Conservation (phyloP, 345 rosid species). For the Durio zibethinus region DNA sequence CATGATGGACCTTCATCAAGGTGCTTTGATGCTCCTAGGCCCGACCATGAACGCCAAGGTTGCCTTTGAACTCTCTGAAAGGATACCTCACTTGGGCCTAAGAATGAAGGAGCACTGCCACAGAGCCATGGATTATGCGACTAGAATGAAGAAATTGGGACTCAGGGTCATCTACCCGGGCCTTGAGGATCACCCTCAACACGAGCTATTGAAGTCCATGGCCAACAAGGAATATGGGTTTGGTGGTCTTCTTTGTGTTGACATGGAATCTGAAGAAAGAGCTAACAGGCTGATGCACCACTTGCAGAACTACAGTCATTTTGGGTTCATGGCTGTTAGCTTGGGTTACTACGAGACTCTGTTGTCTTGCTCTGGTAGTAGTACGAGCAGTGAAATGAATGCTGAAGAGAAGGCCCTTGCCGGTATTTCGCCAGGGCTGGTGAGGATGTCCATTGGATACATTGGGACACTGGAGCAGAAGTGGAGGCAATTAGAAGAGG, state of each 20-base stretch:
- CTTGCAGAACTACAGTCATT: conserved; percentile 69
- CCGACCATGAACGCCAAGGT: conserved; percentile 98
- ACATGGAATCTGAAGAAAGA: conserved; percentile 83
- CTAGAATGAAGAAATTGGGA: conserved; percentile 66
- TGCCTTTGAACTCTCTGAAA: conserved; percentile 80
- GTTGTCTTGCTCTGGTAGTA: conserved; percentile 91
- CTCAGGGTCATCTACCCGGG: conserved; percentile 85
- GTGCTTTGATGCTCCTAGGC: conserved; percentile 78
- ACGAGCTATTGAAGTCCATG: conserved; percentile 51
- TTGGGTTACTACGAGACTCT: conserved; percentile 90
- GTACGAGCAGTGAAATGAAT: conserved; percentile 85
- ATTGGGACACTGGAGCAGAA: conserved; percentile 82
- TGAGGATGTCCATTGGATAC: conserved; percentile 87
- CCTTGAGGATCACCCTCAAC: conserved; percentile 75
- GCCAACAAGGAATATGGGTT: conserved; percentile 73
- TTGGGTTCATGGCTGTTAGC: conserved; percentile 98
- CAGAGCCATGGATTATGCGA: conserved; percentile 67
- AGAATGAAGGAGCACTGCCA: conserved; percentile 87
- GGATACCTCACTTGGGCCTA: conserved; percentile 79
- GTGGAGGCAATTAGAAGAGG: conserved; percentile 86
- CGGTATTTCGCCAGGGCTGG: conserved; percentile 89
- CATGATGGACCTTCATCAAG: conserved; percentile 94
- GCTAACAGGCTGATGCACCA: conserved; percentile 76
- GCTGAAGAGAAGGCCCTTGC: conserved; percentile 66
- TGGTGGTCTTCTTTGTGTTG: conserved; percentile 76